phyloP scores from a whole-genome alignment of 2,329 filamentous ascomycete species.

The Ceratocystis smalleyi region DNA sequence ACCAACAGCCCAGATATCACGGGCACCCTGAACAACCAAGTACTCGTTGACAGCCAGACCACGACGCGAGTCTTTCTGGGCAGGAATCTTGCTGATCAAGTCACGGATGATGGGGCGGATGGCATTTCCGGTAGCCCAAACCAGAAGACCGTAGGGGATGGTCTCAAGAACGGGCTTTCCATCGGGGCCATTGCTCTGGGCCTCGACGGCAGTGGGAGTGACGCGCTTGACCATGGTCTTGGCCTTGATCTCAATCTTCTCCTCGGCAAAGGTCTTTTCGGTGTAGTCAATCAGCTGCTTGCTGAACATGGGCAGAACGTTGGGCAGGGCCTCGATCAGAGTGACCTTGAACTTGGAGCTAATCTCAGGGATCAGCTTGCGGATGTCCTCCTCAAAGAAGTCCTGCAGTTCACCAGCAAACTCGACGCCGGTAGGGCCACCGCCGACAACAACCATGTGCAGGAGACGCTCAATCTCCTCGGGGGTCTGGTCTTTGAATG shows the following conservation, averaged over 20 bases:
- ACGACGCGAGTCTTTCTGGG: slow-evolving; percentile 86
- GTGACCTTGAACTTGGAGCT: slow-evolving; percentile 92
- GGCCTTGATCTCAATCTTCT: slow-evolving; percentile 91
- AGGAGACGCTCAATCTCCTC: slow-evolving; percentile 87
- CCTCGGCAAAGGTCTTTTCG: slow-evolving; percentile 96
- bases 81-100: slow-evolving; percentile 79
- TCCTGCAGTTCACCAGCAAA: slow-evolving; percentile 97
- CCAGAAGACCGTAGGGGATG: slow-evolving; percentile 87
- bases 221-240: slow-evolving; percentile 99
- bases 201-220: slow-evolving; percentile 82
- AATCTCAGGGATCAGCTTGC: slow-evolving; percentile 95
- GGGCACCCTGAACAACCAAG: slow-evolving; percentile 89
- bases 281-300: slow-evolving; percentile 99
- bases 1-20: slow-evolving; percentile 95
- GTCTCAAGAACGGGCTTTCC: slow-evolving; percentile 67
- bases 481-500: slow-evolving; percentile 84
- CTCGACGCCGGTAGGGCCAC: slow-evolving; percentile 92
- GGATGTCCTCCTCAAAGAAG: slow-evolving; percentile 96
- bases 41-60: slow-evolving; percentile 97
- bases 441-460: slow-evolving; percentile 93
- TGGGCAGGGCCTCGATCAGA: slow-evolving; percentile 89
- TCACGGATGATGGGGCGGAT: slow-evolving; percentile 79
- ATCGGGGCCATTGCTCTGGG: slow-evolving; percentile 64
- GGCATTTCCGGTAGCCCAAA: slow-evolving; percentile 97
- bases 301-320: slow-evolving; percentile 93